These are phyloP conservation scores for Diutina pseudorugosa DNA, from an alignment of 1,139 yeast genomes.

Conservation along the genomic window DNA sequence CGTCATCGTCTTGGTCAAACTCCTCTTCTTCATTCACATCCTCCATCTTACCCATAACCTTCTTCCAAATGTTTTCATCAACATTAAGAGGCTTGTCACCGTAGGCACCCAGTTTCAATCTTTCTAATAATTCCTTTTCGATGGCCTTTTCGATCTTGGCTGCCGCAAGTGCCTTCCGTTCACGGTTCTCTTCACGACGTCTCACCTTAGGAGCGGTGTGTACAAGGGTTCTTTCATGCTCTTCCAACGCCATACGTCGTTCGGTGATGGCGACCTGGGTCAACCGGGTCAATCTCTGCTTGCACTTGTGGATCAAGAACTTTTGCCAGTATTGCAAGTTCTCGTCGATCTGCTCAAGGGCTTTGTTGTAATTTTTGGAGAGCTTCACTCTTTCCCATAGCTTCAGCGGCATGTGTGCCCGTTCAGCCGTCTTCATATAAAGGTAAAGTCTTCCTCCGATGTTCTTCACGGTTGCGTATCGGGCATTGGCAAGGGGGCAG, in stretches of 20 bases:
- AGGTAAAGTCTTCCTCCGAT: conserved; percentile 80
- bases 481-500: conserved; percentile 91
- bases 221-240: conserved; percentile 75
- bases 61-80: conserved; percentile 92
- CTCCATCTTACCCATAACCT: conserved; percentile 69
- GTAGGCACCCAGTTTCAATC: conserved; percentile 94
- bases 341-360: conserved; percentile 78
- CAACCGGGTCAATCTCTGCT: conserved; percentile 86
- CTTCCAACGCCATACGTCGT: conserved; percentile 80
- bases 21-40: conserved; percentile 48
- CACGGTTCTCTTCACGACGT: conserved; percentile 88
- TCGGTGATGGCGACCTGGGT: conserved; percentile 97
- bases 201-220: conserved; percentile 89
- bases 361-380: conserved; percentile 78
- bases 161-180: conserved; percentile 91
- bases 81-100: conserved; percentile 97
- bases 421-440: conserved; percentile 94
- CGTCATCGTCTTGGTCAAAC: conserved; percentile 41
- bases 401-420: conserved; percentile 89
- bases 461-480: conserved; percentile 88
- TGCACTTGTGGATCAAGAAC: conserved; percentile 82
- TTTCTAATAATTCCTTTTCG: conserved; percentile 85
- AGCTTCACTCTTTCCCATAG: conserved; percentile 90
- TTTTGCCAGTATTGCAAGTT: conserved; percentile 89
- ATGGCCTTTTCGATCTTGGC: conserved; percentile 95